Percentiles rank a stretch among this genome's conserved stretches.
phyloP scores from a whole-genome alignment of 2,329 filamentous ascomycete genomes.

The Blastomyces gilchristii region DNA sequence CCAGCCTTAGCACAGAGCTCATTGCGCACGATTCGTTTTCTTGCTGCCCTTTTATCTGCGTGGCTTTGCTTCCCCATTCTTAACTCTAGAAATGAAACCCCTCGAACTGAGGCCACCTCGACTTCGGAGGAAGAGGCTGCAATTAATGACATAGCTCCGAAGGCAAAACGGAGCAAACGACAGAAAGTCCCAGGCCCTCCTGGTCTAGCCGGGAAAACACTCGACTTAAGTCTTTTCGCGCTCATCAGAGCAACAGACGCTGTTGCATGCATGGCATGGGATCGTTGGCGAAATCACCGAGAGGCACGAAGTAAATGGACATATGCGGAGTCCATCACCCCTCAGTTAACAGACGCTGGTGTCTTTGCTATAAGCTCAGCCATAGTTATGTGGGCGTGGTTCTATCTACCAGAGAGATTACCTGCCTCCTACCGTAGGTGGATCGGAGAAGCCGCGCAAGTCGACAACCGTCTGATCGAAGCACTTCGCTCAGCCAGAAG shows the following conservation, averaged over 20 bases:
- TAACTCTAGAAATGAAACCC: conserved; percentile 29
- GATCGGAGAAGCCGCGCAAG: conserved; percentile 66
- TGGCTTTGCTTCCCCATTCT: conserved; percentile 41
- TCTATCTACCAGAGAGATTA: conserved; percentile 61
- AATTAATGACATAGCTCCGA: background rate
- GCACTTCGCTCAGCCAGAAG: conserved; percentile 57
- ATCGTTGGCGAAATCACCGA: conserved; percentile 32
- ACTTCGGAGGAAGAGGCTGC: conserved; percentile 8
- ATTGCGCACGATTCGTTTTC: conserved; percentile 27
- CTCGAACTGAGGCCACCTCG: conserved; percentile 4
- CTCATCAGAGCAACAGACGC: conserved; percentile 62
- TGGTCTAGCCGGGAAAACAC: conserved; percentile 56
- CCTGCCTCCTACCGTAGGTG: conserved; percentile 68
- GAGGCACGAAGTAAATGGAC: conserved; percentile 24
- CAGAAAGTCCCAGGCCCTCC: conserved; percentile 17
- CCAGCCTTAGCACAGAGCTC: conserved; percentile 4
- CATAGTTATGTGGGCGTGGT: conserved; percentile 82
- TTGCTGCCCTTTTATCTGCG: conserved; percentile 40
- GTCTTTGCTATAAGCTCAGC: conserved; percentile 64
- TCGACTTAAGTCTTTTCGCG: conserved; percentile 75
- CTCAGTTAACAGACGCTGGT: conserved; percentile 50
- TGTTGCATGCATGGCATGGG: conserved; percentile 57
- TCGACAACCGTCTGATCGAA: conserved; percentile 64
- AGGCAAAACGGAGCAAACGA: conserved; percentile 5
- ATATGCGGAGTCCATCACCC: conserved; percentile 32